phyloP scores from a whole-genome alignment of 1,284 basidiomycete genomes.

The Pyrrhoderma noxium region DNA sequence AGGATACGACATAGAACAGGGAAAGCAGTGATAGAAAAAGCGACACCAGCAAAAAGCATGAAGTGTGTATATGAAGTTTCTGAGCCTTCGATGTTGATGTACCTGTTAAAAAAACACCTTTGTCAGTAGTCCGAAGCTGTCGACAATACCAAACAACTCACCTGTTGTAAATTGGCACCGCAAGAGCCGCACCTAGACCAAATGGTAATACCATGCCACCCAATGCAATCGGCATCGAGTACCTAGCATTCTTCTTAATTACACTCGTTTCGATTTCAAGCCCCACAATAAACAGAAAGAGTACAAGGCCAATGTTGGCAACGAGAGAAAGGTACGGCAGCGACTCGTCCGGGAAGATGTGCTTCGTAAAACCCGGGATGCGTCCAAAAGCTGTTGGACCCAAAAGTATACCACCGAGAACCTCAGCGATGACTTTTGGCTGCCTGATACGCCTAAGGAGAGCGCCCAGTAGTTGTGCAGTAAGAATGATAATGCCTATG shows the following conservation, averaged over 20 bases:
- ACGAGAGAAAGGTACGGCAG: conserved; percentile 77
- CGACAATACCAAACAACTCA: too few species aligned
- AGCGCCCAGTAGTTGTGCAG: conserved; percentile 72
- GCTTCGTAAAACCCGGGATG: conserved; percentile 73
- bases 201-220: conserved; percentile 78
- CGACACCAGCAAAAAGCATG: conserved; percentile 89
- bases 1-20: conserved; percentile 90
- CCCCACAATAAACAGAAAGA: conserved; percentile 91
- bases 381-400: conserved; percentile 74
- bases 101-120: too few species aligned
- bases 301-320: conserved; percentile 89
- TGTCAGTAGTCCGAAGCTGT: too few species aligned
- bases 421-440: conserved; percentile 82
- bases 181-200: conserved; percentile 77
- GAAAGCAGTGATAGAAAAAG: conserved; percentile 91
- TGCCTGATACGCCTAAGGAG: conserved; percentile 68
- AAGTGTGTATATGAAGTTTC: conserved; percentile 77
- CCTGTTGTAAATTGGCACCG: conserved; percentile 72
- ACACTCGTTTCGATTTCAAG: conserved; percentile 80
- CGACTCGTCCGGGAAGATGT: conserved; percentile 74
- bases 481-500: conserved; percentile 71
- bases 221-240: conserved; percentile 44
- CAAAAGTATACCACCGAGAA: conserved; percentile 86
- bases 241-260: conserved; percentile 59
- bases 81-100: conserved; percentile 47